Evolutionary conservation across 2,329 filamentous ascomycete species (phyloP), one percentile per base, ranked within the genome.

Genomic region (Penicillium sclerotigenum): DNA sequence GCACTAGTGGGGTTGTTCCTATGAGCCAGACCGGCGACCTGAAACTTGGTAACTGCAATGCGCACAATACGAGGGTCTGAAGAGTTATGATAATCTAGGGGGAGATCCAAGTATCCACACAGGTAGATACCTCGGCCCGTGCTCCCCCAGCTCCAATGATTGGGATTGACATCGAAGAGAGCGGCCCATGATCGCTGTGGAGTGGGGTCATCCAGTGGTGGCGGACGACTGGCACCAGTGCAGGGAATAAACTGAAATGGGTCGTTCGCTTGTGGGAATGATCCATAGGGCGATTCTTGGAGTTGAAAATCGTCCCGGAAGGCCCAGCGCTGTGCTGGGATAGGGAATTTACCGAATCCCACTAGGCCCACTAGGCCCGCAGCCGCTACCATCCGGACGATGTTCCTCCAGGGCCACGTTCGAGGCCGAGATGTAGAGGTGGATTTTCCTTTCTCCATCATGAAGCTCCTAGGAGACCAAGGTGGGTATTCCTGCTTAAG

Each of bases 21-120:
- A 33, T 13, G 14, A 2, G 38, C 43, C 8, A 61, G 18, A 20
- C 59, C 60, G 2, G 54, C 46, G 29, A 61, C 60, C n/a, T 61
- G 60, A 18, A 56, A 62, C 37, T 59, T 62, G 24, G 54, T 61
- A 3, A 62, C 52, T 16, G 60, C 56, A 54, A 61, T 42, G 24
- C 60, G 56, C 10, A 58, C 54, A 4, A 61, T 61, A 11, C 60
- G 60, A 28, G n/a, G 11, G 18, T 62, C 58, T 11, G 58, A 57
- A 3, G 33, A 4, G n/a, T 62, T 62, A 14, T 47, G 53, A 38
- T 62, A 62, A 31, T 62, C 58, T 1, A 62, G 51, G 9, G 60
- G 60, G 7, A 62, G 56, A 45, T 62, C 58, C 8, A 62, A 34
- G 22, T 59, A 62, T 43, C 60, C 58, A 52, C 60, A 60, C 26